Conservation (phyloP, 257 asterid genomes). For the Lantana camara region DNA sequence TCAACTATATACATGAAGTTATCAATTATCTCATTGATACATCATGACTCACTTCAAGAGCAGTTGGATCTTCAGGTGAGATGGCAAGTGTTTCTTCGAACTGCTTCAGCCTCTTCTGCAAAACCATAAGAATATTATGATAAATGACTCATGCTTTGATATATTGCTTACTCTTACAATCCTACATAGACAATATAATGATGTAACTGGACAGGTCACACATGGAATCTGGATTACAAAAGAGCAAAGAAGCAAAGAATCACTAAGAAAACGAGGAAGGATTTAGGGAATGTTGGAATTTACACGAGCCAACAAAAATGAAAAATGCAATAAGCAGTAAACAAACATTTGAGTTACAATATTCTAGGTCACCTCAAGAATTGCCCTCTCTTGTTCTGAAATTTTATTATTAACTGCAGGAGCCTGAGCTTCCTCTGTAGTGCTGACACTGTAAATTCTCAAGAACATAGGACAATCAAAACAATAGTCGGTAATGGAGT, state of each 20-base stretch:
- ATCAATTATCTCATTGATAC: conserved; percentile 23
- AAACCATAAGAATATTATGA: conserved; percentile 26
- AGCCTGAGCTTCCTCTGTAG: conserved; percentile 59
- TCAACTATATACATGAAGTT: conserved; percentile 11
- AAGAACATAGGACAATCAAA: conserved; percentile 11
- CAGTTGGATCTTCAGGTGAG: conserved; percentile 72
- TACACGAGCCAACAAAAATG: conserved; percentile 4
- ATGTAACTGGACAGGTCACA: too few relatives aligned
- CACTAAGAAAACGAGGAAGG: too few relatives aligned
- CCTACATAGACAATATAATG: too few relatives aligned
- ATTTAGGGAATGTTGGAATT: conserved; percentile 19
- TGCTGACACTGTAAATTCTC: conserved; percentile 54
- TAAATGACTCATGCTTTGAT: conserved; percentile 17
- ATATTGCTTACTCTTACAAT: too few relatives aligned
- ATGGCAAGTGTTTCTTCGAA: conserved; percentile 67
- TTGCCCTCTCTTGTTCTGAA: conserved; percentile 65
- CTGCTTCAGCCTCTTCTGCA: conserved; percentile 76
- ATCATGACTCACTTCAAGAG: conserved; percentile 80
- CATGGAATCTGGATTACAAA: too few relatives aligned
- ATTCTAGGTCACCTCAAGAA: conserved; percentile 67
- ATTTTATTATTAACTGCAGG: conserved; percentile 40
- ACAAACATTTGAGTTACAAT: conserved; percentile 4
- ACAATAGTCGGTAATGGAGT: background rate
- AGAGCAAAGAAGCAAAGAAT: too few relatives aligned
- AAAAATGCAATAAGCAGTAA: conserved; percentile 22